Conservation (phyloP, 2,329 filamentous ascomycete species). For the Cryoendolithus antarcticus region DNA sequence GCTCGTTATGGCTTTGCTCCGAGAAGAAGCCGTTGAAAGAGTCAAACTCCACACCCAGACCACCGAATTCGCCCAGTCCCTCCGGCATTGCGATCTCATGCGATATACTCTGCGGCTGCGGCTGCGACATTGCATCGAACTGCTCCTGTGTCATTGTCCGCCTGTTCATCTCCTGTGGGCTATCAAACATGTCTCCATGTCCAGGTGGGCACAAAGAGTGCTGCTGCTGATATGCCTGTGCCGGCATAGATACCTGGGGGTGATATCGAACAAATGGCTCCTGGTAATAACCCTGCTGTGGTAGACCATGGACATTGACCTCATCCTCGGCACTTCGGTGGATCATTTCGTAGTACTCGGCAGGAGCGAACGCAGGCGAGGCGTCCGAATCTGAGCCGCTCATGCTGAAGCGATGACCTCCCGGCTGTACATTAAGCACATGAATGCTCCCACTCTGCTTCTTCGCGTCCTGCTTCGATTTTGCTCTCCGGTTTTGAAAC, state of each 20-base stretch:
- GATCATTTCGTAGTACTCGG: slow-evolving; percentile 22
- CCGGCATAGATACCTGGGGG: not conserved
- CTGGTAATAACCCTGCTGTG: not conserved
- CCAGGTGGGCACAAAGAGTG: not conserved
- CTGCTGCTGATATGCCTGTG: not conserved
- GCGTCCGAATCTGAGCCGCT: slow-evolving; percentile 19
- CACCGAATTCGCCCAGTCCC: not conserved
- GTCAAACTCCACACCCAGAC: slow-evolving; percentile 1
- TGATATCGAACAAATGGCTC: slow-evolving; percentile 2
- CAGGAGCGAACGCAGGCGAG: slow-evolving; percentile 18
- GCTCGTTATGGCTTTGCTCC: slow-evolving; percentile 12
- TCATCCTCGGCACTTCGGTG: slow-evolving; percentile 12
- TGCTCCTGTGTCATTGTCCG: slow-evolving; percentile 25
- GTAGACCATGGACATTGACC: not conserved
- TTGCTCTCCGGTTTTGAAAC: slow-evolving; percentile 42
- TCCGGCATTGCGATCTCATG: slow-evolving; percentile 8
- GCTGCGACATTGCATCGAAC: slow-evolving; percentile 24
- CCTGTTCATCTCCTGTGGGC: slow-evolving; percentile 22
- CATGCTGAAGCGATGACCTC: slow-evolving; percentile 9
- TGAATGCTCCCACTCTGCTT: slow-evolving; percentile 25
- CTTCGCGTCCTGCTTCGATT: slow-evolving; percentile 41
- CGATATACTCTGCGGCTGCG: no score
- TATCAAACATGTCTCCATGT: slow-evolving; percentile 17
- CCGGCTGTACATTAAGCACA: slow-evolving; percentile 4
- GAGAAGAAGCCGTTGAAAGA: slow-evolving; percentile 9